Conservation (phyloP, 2,329 filamentous ascomycete species). For the Peltaster fructicola region DNA sequence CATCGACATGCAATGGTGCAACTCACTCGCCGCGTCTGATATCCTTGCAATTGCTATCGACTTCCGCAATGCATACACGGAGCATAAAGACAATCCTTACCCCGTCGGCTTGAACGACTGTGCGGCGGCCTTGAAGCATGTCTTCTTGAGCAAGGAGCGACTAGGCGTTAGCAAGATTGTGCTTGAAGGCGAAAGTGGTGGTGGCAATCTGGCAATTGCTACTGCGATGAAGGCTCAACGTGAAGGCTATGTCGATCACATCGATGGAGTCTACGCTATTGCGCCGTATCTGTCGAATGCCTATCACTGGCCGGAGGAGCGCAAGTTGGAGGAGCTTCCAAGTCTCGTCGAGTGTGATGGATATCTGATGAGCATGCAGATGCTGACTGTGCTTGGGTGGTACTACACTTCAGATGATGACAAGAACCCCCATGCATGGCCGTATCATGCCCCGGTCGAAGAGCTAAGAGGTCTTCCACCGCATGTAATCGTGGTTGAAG, state of each 20-base stretch:
- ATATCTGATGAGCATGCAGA: conserved; percentile 8
- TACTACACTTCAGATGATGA: conserved; percentile 11
- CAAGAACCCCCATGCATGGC: conserved; percentile 16
- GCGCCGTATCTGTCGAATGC: conserved; percentile 13
- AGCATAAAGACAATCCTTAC: conserved; percentile 12
- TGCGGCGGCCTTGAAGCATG: conserved; percentile 10
- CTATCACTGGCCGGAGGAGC: conserved; percentile 7
- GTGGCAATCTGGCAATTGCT: conserved; percentile 15
- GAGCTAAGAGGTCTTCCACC: conserved; percentile 16
- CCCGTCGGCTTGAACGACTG: conserved; percentile 17
- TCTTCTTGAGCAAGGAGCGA: conserved; percentile 8
- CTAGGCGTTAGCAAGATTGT: conserved; percentile 13
- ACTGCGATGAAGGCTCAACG: conserved; percentile 13
- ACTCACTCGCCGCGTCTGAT: conserved; percentile 11
- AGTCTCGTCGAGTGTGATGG: conserved; percentile 14
- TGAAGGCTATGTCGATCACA: conserved; percentile 13
- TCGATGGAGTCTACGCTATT: conserved; percentile 13
- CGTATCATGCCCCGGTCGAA: conserved; percentile 13
- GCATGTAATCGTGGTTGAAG: conserved; percentile 13
- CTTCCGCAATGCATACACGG: conserved; percentile 16
- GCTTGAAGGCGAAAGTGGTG: conserved; percentile 16
- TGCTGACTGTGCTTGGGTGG: conserved; percentile 7
- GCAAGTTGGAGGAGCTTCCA: conserved; percentile 12
- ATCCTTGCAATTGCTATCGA: conserved; percentile 14
- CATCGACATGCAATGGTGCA: conserved; percentile 13